Percentiles rank a stretch among this genome's conserved stretches.
Evolutionary conservation across 148 eudicot genomes (phyloP).

Genomic region (Silene latifolia): DNA sequence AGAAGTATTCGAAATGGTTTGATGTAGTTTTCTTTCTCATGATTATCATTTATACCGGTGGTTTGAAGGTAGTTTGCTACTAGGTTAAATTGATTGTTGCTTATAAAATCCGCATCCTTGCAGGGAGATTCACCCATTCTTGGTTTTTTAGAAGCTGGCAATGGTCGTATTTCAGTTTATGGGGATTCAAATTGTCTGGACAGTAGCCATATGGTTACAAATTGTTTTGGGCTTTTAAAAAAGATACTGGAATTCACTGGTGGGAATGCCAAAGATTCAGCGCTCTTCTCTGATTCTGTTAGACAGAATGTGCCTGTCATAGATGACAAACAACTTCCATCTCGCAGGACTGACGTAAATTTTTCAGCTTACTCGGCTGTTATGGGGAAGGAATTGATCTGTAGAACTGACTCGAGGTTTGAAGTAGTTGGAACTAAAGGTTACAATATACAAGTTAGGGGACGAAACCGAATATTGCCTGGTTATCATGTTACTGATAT

Average conservation of each 20-base stretch:
- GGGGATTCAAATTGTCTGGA: conserved; percentile 98
- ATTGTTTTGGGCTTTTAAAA: conserved; percentile 87
- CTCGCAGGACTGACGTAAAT: conserved; percentile 88
- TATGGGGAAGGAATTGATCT: conserved; percentile 70
- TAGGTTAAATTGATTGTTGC: background rate
- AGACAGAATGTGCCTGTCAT: conserved; percentile 51
- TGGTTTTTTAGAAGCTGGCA: conserved; percentile 59
- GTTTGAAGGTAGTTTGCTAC: background rate
- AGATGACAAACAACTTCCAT: conserved; percentile 68
- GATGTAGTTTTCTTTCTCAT: background rate
- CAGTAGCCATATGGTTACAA: conserved; percentile 98
- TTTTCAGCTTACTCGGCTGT: conserved; percentile 84
- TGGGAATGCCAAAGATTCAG: conserved; percentile 58
- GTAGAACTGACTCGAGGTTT: conserved; percentile 82
- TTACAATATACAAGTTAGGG: conserved; percentile 62
- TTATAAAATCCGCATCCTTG: conserved; percentile 11
- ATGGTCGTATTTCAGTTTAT: conserved; percentile 80
- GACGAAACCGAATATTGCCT: conserved; percentile 72
- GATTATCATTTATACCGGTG: no score
- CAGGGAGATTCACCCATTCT: conserved; percentile 80
- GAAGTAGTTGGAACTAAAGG: conserved; percentile 88
- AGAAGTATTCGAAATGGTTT: background rate
- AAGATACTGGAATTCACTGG: conserved; percentile 78
- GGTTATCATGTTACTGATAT: conserved; percentile 52
- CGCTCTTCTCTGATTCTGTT: conserved; percentile 68